Evolutionary conservation across 805 yeast genomes (phyloP), one percentile per base, ranked within the genome.

Genomic region (Saturnispora serradocipensis): DNA sequence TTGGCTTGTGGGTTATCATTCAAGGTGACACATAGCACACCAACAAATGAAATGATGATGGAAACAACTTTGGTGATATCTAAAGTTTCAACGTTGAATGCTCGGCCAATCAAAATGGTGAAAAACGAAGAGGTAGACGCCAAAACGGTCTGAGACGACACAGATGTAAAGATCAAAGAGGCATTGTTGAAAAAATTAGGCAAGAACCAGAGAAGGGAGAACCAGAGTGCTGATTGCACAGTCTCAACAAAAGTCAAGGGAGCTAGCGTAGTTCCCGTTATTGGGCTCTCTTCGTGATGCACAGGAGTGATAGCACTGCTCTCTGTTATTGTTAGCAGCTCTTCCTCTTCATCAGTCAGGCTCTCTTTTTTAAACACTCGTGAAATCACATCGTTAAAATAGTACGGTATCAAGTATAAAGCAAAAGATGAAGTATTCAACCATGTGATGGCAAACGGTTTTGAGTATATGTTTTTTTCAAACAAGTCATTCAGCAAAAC

Each of bases 121-220:
- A 93, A 93, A 64, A 93, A 89, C 7, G 96, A 86, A 5, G 95
- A 84, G 0, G 98, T 90, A 36, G 97, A 86, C 16, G 96, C 86
- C 39, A 93, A 69, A 24, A 93, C 91, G 3, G 98, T 93, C 61
- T 95, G 97, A 13, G 93, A 84, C 2, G 96, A 95, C 20, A 93
- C 99, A 11, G 90, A 82, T 0, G 99, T 93, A 66, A 84, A 93
- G 24, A 85, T 77, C 49, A 93, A 72, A 20, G 95, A 82, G 0
- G 96, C 88, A 67, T 93, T 93, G 32, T 93, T 88, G 51, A 87
- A 84, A 56, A 90, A 74, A 66, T 93, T 93, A 3, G 98, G 95
- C 16, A 82, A 54, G 63, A 88, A 93, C 99, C 99, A 93, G 43
- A 93, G 71, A 3, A 86, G 68, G 56, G 95, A 84, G 65, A 93